Evolutionary conservation across 2,329 filamentous ascomycete genomes (phyloP).

Genomic region (Mariannaea elegans): DNA sequence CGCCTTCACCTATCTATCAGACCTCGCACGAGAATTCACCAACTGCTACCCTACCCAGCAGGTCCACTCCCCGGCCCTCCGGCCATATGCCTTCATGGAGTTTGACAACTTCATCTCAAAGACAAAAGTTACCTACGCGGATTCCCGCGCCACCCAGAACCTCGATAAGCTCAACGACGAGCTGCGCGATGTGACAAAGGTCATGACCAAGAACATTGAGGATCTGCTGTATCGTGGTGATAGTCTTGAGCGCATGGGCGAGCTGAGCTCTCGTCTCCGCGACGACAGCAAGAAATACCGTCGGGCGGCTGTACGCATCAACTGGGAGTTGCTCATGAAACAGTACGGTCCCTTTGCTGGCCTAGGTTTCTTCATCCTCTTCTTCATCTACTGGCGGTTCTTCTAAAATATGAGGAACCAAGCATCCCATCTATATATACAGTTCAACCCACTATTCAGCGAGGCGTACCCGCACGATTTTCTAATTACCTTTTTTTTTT

Average conservation of each 20-base stretch:
- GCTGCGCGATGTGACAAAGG: conserved; percentile 95
- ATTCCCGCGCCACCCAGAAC: conserved; percentile 89
- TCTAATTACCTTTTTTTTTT: conserved; percentile 7
- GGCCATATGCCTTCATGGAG: conserved; percentile 96
- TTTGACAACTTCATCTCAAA: conserved; percentile 97
- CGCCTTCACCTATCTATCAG: conserved; percentile 96
- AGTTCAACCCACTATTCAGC: conserved; percentile 27
- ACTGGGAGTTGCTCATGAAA: conserved; percentile 96
- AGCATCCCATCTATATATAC: conserved; percentile 25
- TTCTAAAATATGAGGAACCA: conserved; percentile 63
- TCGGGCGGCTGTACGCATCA: conserved; percentile 91
- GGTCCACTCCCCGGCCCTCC: conserved; percentile 77
- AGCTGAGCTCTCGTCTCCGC: conserved; percentile 84
- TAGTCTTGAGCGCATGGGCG: conserved; percentile 94
- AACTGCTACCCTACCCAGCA: conserved; percentile 80
- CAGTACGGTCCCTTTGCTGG: conserved; percentile 94
- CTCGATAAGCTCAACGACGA: conserved; percentile 96
- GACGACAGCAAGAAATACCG: conserved; percentile 97
- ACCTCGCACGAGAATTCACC: conserved; percentile 90
- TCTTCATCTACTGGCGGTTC: conserved; percentile 94
- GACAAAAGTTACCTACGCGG: conserved; percentile 93
- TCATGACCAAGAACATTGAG: conserved; percentile 99
- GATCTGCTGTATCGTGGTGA: conserved; percentile 95
- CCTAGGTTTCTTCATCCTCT: conserved; percentile 80
- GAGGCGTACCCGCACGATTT: conserved; percentile 20